Evolutionary conservation across 1,139 yeast genomes (phyloP).

Genomic region (Protomyces gravidus): DNA sequence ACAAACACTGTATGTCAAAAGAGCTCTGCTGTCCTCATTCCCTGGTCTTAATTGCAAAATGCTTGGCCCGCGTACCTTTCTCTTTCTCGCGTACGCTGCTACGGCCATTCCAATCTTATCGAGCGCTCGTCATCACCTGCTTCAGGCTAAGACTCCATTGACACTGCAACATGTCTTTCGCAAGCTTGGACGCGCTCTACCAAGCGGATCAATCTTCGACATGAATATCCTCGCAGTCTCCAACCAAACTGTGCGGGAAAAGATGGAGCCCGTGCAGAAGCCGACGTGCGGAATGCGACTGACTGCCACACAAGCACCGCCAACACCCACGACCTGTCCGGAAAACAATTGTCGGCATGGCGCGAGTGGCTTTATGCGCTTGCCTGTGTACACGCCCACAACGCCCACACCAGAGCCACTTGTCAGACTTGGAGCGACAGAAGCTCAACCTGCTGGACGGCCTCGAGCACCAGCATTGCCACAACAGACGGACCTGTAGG

Average conservation of each 20-base stretch:
- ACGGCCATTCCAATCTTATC: background rate
- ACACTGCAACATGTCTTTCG: background rate
- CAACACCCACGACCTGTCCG: background rate
- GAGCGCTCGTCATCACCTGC: background rate
- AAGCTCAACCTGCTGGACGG: background rate
- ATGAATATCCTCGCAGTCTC: background rate
- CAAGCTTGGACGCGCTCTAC: background rate
- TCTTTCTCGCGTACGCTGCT: background rate
- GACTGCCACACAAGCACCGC: background rate
- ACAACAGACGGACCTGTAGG: background rate
- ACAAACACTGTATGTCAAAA: no score
- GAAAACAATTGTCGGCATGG: background rate
- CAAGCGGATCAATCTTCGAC: background rate
- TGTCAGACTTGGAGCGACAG: background rate
- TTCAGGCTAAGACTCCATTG: background rate
- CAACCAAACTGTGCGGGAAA: background rate
- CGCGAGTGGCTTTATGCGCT: background rate
- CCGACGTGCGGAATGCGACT: background rate
- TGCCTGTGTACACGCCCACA: background rate
- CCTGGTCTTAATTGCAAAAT: no score
- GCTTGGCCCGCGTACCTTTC: slow-evolving; percentile 1
- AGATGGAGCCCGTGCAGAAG: no score
- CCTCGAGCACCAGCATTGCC: background rate
- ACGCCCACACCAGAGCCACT: slow-evolving; percentile 5
- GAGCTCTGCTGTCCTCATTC: no score